Conservation (phyloP, 345 rosid genomes). For the Rhodamnia argentea region DNA sequence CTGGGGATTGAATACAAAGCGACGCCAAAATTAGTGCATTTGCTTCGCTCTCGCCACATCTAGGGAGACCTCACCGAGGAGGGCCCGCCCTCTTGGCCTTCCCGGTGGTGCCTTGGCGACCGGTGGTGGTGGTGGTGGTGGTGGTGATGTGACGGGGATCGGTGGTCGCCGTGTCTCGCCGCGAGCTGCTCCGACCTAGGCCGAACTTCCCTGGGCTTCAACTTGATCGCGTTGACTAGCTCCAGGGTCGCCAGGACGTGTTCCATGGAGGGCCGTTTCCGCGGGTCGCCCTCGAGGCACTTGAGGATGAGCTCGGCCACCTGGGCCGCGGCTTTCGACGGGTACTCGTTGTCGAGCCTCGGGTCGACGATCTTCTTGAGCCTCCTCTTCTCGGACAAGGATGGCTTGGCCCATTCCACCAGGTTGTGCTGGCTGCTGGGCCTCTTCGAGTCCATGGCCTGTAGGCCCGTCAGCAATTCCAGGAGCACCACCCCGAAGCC, state of each 20-base stretch:
- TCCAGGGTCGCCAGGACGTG: conserved; percentile 34
- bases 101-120: background rate
- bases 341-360: conserved; percentile 40
- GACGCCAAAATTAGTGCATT: background rate
- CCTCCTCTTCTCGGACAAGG: conserved; percentile 30
- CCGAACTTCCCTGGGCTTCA: background rate
- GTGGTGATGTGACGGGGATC: background rate
- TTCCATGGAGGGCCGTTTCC: conserved; percentile 66
- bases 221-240: conserved; percentile 9
- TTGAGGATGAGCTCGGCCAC: conserved; percentile 36
- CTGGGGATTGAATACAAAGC: background rate
- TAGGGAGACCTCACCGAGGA: background rate
- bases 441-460: conserved; percentile 46
- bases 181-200: background rate
- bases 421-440: conserved; percentile 34
- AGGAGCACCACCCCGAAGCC: conserved; percentile 80
- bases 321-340: conserved; percentile 28
- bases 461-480: conserved; percentile 62
- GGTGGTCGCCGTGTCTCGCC: background rate
- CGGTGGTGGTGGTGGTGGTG: background rate
- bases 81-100: background rate
- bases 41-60: background rate
- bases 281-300: conserved; percentile 57
- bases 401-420: conserved; percentile 55
- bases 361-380: conserved; percentile 67